Base-by-base conservation (phyloP, 2,329 filamentous ascomycete genomes). In the Pyrenophora seminiperda region DNA sequence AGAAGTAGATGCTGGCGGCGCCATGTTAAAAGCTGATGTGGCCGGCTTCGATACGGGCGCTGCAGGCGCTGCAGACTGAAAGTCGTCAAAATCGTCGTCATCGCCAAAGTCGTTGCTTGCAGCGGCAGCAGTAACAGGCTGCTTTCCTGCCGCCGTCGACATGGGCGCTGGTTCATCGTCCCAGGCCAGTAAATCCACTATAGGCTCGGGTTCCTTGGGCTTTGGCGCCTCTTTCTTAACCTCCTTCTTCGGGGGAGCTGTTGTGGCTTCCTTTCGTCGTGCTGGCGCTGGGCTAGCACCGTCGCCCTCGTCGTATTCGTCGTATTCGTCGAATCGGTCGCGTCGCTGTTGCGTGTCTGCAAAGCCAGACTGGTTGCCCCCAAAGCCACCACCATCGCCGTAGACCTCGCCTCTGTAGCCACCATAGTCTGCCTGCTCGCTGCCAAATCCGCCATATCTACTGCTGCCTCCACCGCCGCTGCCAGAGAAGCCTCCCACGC, bases 21-120 rank as follows among this genome's bases (percentile, higher is more conserved):
- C 77, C 61, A 78, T 70, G 34, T 68, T 70, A 56, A 69, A 68
- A 7, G 57, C 51, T n/a, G 63, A 90, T 11, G 58, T 47, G 14
- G 58, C 77, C 58, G 56, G 70, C 43, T 51, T 51, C 58, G 62
- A 71, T 61, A 63, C 57, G 17, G 73, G 60, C 30, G 73, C 76
- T 76, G 76, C 77, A 9, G 77, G 74, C 5, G 78, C 75, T 11
- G 93, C 93, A 15, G 91, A 96, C 73, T 96, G 91, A 80, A 97
- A 97, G 69, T 99, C 94, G 69, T 97, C 94, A 67, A 97, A 97
- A 57, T 97, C 94, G 61, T 96, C 92, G 58, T 97, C 93, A 42
- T 84, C 85, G 33, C 73, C 76, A 59, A 78, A 75, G 47, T 75
- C 73, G 56, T 76, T 73, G 27, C 39, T 53, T 19, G 76, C 70